Percentiles rank a stretch among this genome's conserved stretches.
These are phyloP conservation scores for Pycnococcus provasolii DNA, from an alignment of 139 green algal species.

Conservation along the genomic window DNA sequence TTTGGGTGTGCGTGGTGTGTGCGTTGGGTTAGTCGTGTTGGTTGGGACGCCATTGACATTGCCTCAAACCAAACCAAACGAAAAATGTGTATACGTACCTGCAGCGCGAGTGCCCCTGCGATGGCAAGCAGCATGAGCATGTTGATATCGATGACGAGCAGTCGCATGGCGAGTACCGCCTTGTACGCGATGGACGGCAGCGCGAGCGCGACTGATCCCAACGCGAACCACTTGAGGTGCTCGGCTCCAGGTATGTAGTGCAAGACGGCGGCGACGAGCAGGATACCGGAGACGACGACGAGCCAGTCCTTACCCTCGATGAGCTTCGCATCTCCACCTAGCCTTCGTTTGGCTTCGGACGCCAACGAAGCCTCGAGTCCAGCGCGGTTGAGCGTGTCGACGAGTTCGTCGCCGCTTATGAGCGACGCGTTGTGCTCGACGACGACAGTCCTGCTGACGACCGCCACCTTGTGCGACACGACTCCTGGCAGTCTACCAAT, in stretches of 20 bases:
- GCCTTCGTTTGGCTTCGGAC: not conserved
- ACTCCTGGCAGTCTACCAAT: conserved; percentile 47
- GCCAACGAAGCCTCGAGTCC: conserved; percentile 44
- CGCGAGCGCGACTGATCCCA: conserved; percentile 39
- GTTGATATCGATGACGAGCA: conserved; percentile 50
- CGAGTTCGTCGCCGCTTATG: conserved; percentile 35
- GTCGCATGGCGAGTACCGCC: conserved; percentile 27
- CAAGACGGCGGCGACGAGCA: conserved; percentile 41
- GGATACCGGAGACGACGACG: conserved; percentile 31
- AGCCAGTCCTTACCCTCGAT: conserved; percentile 35
- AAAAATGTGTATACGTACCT: not conserved
- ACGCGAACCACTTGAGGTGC: conserved; percentile 42
- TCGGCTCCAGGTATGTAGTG: conserved; percentile 25
- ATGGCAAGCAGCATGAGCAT: conserved; percentile 43
- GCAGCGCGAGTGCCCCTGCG: conserved; percentile 27
- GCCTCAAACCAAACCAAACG: no score
- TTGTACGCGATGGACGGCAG: conserved; percentile 37
- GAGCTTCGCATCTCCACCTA: not conserved
- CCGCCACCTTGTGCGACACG: conserved; percentile 38
- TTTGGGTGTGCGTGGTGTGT: no score
- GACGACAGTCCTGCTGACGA: conserved; percentile 49
- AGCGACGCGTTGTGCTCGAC: conserved; percentile 41
- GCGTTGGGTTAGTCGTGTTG: no score
- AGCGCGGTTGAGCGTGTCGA: conserved; percentile 52
- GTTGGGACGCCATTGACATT: no score